Percentiles rank a stretch among this genome's conserved stretches.
These are phyloP conservation scores for Alternaria metachromatica DNA, from an alignment of 2,329 filamentous ascomycete species.

Conservation along the genomic window DNA sequence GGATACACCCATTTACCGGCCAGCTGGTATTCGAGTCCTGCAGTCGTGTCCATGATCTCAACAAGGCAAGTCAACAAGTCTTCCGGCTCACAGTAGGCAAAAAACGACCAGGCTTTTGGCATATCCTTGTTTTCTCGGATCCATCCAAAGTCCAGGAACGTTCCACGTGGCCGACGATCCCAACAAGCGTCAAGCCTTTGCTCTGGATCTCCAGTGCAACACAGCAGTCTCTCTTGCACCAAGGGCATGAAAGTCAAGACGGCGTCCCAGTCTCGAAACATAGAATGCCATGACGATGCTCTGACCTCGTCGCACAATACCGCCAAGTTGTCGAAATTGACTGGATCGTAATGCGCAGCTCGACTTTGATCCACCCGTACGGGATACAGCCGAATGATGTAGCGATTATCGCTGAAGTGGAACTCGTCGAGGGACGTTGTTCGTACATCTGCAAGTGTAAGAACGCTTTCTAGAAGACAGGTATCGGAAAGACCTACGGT, in stretches of 20 bases:
- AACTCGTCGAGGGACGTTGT: too few species aligned
- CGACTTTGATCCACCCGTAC: too few species aligned
- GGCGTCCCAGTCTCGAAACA: background rate
- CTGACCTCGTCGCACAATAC: too few species aligned
- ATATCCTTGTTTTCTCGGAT: background rate
- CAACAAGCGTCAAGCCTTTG: background rate
- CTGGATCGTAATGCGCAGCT: too few species aligned
- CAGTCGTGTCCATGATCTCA: background rate
- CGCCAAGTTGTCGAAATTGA: too few species aligned
- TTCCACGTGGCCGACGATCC: background rate
- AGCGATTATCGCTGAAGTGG: too few species aligned
- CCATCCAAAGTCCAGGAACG: background rate
- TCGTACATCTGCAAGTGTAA: too few species aligned
- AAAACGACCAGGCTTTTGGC: background rate
- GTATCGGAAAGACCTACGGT: too few species aligned
- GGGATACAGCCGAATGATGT: too few species aligned
- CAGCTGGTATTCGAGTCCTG: background rate
- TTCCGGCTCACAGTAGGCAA: background rate
- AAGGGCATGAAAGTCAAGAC: background rate
- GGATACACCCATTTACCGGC: too few species aligned
- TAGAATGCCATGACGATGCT: background rate
- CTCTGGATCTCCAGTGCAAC: background rate
- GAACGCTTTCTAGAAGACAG: too few species aligned
- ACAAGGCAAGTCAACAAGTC: background rate
- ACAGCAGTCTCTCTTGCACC: background rate